phyloP scores from a whole-genome alignment of 495 filamentous ascomycete genomes.

The Lophium mytilinum region DNA sequence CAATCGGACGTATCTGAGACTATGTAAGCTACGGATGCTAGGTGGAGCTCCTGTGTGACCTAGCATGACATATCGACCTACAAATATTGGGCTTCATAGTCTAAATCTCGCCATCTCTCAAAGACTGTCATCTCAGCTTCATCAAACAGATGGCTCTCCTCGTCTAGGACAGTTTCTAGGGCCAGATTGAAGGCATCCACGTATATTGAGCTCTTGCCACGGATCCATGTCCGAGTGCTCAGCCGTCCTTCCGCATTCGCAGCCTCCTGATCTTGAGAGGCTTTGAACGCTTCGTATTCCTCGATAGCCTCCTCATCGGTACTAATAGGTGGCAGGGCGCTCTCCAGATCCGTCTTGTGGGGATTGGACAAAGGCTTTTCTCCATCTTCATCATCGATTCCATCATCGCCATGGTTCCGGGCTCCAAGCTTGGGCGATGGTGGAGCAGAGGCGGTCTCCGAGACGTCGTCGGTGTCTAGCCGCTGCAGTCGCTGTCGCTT shows the following conservation, averaged over 20 bases:
- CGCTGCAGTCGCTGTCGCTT: slow-evolving; percentile 27
- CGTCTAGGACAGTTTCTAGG: slow-evolving; percentile 79
- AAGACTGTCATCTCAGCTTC: slow-evolving; percentile 74
- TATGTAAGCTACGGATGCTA: slow-evolving; percentile 1
- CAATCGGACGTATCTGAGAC: slow-evolving; percentile 70
- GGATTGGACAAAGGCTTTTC: slow-evolving; percentile 22
- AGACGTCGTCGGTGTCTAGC: slow-evolving; percentile 5
- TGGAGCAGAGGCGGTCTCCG: not conserved
- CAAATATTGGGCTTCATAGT: slow-evolving; percentile 88
- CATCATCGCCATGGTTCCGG: slow-evolving; percentile 28
- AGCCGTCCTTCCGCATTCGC: slow-evolving; percentile 41
- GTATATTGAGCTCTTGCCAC: slow-evolving; percentile 78
- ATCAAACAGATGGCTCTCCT: slow-evolving; percentile 83
- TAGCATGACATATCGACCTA: slow-evolving; percentile 37
- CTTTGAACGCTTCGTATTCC: slow-evolving; percentile 62
- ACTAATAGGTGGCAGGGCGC: slow-evolving; percentile 58
- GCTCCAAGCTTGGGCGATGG: slow-evolving; percentile 1
- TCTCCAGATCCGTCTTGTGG: slow-evolving; percentile 65
- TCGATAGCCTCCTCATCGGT: slow-evolving; percentile 64
- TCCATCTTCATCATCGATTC: slow-evolving; percentile 28
- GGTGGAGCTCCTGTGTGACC: not conserved
- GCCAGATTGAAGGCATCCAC: slow-evolving; percentile 96
- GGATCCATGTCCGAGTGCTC: slow-evolving; percentile 49
- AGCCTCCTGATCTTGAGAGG: slow-evolving; percentile 30
- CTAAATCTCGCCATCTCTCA: slow-evolving; percentile 59